Evolutionary conservation across 345 rosid species (phyloP).

Genomic region (Euphorbia pulcherrima): DNA sequence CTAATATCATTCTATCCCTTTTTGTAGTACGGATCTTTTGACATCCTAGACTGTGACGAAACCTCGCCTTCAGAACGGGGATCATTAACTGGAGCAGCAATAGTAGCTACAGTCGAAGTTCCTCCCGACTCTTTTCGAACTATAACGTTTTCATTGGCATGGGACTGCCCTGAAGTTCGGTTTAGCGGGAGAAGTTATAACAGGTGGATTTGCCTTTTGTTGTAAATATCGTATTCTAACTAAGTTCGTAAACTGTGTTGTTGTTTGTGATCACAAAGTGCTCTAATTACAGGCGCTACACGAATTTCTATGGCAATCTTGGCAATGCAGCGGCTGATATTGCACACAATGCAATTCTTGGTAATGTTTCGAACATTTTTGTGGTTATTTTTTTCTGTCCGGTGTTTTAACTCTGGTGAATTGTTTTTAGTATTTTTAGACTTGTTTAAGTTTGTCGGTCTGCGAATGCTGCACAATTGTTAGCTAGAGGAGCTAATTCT

Average conservation of each 20-base stretch:
- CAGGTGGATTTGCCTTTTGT: conserved; percentile 36
- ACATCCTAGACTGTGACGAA: conserved; percentile 29
- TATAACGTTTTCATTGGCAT: conserved; percentile 78
- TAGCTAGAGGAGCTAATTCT: no score
- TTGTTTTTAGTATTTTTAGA: no score
- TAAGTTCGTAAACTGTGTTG: not conserved
- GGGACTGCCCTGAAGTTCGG: conserved; percentile 88
- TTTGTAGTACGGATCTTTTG: conserved; percentile 65
- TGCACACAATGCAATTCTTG: conserved; percentile 53
- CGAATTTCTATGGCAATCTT: conserved; percentile 69
- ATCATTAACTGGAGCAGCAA: conserved; percentile 83
- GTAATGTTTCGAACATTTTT: conserved; percentile 7
- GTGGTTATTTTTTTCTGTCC: no score
- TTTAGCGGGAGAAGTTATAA: conserved; percentile 67
- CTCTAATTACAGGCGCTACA: conserved; percentile 55
- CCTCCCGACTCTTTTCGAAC: conserved; percentile 45
- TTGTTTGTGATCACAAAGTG: conserved; percentile 5
- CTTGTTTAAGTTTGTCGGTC: no score
- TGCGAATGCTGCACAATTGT: no score
- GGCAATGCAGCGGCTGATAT: conserved; percentile 80
- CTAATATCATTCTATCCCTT: not conserved
- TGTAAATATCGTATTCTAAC: not conserved
- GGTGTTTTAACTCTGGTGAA: no score
- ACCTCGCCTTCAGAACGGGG: conserved; percentile 53
- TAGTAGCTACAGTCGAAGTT: conserved; percentile 68